Conservation (phyloP, 2,329 filamentous ascomycete species). For the Talaromyces piceae region DNA sequence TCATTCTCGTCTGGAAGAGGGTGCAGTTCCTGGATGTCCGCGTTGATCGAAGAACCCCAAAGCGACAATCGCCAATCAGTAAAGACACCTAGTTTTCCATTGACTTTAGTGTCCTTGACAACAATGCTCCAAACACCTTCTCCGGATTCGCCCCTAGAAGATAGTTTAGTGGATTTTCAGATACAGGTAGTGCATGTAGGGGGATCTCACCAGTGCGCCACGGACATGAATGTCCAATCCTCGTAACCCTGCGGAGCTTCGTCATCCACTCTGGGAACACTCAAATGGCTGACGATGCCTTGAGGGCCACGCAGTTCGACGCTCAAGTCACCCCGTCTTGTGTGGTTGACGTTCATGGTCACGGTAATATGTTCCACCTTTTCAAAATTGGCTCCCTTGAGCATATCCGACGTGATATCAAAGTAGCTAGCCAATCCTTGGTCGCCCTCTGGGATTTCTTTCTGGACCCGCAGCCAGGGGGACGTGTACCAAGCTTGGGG, state of each 20-base stretch:
- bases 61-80: constrained; percentile 89
- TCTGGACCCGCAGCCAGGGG: constrained; percentile 85
- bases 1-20: constrained; percentile 79
- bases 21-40: constrained; percentile 61
- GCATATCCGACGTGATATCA: constrained; percentile 71
- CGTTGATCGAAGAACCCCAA: constrained; percentile 83
- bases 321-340: constrained; percentile 79
- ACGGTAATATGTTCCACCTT: constrained; percentile 90
- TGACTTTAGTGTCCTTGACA: constrained; percentile 74
- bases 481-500: constrained; percentile 93
- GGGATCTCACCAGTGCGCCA: constrained; percentile 80
- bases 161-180: constrained; percentile 17
- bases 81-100: constrained; percentile 70
- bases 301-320: constrained; percentile 83
- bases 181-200: constrained; percentile 13
- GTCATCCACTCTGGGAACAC: constrained; percentile 66
- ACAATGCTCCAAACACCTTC: constrained; percentile 86
- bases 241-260: constrained; percentile 62
- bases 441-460: constrained; percentile 76
- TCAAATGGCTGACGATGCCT: constrained; percentile 75
- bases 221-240: constrained; percentile 99
- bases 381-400: constrained; percentile 74
- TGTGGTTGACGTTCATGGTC: constrained; percentile 93
- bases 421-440: constrained; percentile 73
- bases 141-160: constrained; percentile 70